phyloP scores from a whole-genome alignment of 2,329 filamentous ascomycete species.

The Neofusicoccum umdonicola region DNA sequence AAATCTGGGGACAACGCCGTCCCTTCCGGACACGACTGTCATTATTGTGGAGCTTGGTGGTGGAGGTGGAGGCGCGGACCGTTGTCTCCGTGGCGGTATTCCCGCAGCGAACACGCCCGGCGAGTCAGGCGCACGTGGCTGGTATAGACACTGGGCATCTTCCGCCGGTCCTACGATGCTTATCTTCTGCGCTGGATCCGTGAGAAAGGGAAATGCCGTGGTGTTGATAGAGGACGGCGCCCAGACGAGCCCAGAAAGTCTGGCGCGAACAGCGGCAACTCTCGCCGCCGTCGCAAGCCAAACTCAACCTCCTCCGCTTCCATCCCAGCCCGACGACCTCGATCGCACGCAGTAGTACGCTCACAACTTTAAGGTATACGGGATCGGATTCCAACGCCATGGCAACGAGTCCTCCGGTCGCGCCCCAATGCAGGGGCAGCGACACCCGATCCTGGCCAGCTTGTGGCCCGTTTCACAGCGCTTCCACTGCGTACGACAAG shows the following conservation, averaged over 20 bases:
- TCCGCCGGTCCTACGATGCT: not conserved
- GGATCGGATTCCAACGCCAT: not conserved
- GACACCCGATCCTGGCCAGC: not conserved
- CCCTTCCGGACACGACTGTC: too few species aligned
- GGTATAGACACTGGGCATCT: not conserved
- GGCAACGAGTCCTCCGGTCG: not conserved
- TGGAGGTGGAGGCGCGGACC: not conserved
- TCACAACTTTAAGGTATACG: not conserved
- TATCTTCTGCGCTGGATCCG: too few species aligned
- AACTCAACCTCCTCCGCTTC: not conserved
- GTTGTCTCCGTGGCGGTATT: not conserved
- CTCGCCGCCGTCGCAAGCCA: not conserved
- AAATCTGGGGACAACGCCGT: not conserved
- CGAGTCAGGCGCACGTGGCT: not conserved
- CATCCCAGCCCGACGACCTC: not conserved
- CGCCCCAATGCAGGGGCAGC: not conserved
- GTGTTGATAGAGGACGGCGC: not conserved
- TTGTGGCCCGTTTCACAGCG: not conserved
- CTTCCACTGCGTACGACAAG: too few species aligned
- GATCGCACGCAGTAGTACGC: too few species aligned
- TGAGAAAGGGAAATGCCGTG: not conserved
- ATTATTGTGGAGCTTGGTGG: not conserved
- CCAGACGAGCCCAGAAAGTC: not conserved
- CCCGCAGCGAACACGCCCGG: not conserved
- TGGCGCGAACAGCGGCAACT: not conserved